Percentiles rank a stretch among this genome's conserved stretches.
Evolutionary conservation across 106 monocot species (phyloP).

Genomic region (Iris macrosiphon): DNA sequence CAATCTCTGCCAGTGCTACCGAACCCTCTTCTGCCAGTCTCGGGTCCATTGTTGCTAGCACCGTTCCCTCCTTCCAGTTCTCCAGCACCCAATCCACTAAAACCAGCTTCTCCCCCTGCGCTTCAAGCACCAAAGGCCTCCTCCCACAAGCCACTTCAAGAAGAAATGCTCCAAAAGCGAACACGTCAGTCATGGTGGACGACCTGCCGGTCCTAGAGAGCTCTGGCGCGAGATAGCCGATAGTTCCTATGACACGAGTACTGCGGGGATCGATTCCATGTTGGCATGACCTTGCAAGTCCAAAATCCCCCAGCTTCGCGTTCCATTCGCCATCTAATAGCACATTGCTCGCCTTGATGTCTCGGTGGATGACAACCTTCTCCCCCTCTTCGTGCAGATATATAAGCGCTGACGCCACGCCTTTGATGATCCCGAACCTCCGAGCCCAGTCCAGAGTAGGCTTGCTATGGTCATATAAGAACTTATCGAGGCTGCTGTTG

Average conservation of each 20-base stretch:
- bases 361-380: conserved; percentile 19
- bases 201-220: conserved; percentile 4
- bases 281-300: conserved; percentile 12
- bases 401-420: neutral
- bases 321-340: conserved; percentile 5
- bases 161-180: no score
- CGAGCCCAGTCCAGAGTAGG: conserved; percentile 2
- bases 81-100: conserved; percentile 37
- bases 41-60: conserved; percentile 40
- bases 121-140: conserved; percentile 1
- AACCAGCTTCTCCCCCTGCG: conserved; percentile 1
- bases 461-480: conserved; percentile 9
- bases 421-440: conserved; percentile 5
- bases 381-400: conserved; percentile 8
- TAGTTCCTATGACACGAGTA: conserved; percentile 78
- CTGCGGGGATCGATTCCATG: conserved; percentile 29
- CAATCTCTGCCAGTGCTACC: conserved; percentile 9
- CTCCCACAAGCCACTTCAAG: conserved; percentile 14
- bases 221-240: no score
- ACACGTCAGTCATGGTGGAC: conserved; percentile 6
- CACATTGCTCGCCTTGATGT: conserved; percentile 33
- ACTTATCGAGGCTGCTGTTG: conserved; percentile 29
- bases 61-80: neutral
- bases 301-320: conserved; percentile 2
- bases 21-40: conserved; percentile 23